Evolutionary conservation across 495 filamentous ascomycete species (phyloP).

Genomic region (Penicillium goetzii): DNA sequence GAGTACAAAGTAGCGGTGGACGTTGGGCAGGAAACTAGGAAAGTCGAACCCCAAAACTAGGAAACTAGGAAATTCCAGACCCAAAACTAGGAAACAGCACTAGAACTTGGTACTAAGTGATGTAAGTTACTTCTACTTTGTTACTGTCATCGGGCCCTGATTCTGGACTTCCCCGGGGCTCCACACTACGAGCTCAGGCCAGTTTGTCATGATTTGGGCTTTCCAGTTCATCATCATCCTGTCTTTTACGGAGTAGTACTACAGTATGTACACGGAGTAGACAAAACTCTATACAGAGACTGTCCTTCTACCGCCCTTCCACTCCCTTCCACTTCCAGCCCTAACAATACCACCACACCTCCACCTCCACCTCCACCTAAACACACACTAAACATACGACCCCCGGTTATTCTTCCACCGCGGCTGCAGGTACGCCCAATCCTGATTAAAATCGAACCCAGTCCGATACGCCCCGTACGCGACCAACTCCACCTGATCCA

Average conservation of each 20-base stretch:
- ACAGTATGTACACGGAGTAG: too few species aligned
- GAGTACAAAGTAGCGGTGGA: constrained; percentile 37
- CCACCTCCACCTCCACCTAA: background rate
- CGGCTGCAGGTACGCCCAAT: constrained; percentile 51
- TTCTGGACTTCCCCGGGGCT: constrained; percentile 20
- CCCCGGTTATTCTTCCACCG: constrained; percentile 41
- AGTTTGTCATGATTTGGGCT: background rate
- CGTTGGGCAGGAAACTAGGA: constrained; percentile 30
- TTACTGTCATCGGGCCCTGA: constrained; percentile 22
- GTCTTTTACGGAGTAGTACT: too few species aligned
- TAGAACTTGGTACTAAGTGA: background rate
- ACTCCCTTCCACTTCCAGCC: background rate
- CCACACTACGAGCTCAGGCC: constrained; percentile 8
- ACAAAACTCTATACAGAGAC: background rate
- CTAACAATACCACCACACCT: too few species aligned
- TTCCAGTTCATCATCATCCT: too few species aligned
- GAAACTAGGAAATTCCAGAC: background rate
- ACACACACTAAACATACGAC: constrained; percentile 28
- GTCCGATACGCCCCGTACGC: constrained; percentile 44
- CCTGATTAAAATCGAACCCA: constrained; percentile 47
- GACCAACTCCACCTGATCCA: constrained; percentile 42
- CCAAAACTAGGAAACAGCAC: background rate
- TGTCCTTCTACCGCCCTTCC: background rate
- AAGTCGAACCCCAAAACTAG: background rate
- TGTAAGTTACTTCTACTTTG: background rate